Conservation (phyloP, 2,329 filamentous ascomycete genomes). For the Cytospora chrysosperma region DNA sequence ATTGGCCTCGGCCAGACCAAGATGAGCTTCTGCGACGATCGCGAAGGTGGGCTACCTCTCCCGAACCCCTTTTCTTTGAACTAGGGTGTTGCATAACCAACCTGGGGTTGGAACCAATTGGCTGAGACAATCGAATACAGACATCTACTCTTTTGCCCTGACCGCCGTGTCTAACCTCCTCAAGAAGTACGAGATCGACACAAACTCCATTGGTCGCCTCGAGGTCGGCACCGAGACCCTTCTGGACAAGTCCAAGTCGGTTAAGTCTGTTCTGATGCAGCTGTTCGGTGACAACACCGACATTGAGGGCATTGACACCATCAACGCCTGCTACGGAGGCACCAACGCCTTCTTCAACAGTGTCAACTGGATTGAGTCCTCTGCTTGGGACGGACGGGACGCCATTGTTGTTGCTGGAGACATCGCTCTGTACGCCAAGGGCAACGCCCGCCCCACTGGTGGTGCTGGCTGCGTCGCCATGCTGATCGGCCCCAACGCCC, state of each 20-base stretch:
- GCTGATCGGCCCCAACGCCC: conserved; percentile 75
- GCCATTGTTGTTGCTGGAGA: conserved; percentile 78
- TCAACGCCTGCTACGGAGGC: conserved; percentile 85
- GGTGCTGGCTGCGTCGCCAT: conserved; percentile 78
- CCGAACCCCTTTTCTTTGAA: neutral
- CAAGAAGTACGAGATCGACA: conserved; percentile 80
- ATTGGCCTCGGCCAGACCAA: conserved; percentile 88
- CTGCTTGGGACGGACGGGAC: conserved; percentile 80
- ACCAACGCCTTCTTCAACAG: conserved; percentile 83
- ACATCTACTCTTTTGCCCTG: conserved; percentile 84
- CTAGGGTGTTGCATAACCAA: too few species aligned
- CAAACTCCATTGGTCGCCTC: conserved; percentile 73
- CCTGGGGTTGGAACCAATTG: neutral
- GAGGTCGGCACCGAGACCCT: conserved; percentile 86
- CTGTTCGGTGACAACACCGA: conserved; percentile 81
- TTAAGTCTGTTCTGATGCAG: conserved; percentile 87
- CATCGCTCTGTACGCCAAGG: conserved; percentile 84
- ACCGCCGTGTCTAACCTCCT: conserved; percentile 76
- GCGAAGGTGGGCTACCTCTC: conserved; percentile 63
- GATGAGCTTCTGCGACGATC: conserved; percentile 90
- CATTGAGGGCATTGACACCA: conserved; percentile 77
- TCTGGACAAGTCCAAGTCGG: conserved; percentile 87
- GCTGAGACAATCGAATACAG: conserved; percentile 42
- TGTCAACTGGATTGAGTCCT: conserved; percentile 84
- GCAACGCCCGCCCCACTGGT: conserved; percentile 76